These are phyloP conservation scores for Zasmidium cellare DNA, from an alignment of 2,329 filamentous ascomycete species.

Conservation along the genomic window DNA sequence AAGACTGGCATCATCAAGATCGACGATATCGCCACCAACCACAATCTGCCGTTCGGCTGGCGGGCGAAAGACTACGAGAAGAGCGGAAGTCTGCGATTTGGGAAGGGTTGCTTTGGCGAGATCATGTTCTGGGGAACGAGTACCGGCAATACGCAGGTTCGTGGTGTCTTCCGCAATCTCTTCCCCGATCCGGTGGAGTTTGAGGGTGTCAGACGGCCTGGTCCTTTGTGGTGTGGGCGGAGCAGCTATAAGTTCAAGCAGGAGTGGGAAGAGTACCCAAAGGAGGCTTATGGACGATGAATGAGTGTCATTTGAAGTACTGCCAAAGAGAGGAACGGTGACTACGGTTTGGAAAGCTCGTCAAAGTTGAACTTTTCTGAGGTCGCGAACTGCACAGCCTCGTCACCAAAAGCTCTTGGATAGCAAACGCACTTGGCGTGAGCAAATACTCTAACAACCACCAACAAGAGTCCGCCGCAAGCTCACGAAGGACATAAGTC, in stretches of 20 bases:
- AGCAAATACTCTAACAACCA: no score
- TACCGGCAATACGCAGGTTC: conserved; percentile 18
- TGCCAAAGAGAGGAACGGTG: no score
- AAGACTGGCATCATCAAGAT: conserved; percentile 47
- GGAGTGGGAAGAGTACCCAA: conserved; percentile 30
- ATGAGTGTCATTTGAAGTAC: neutral
- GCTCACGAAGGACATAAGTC: no score
- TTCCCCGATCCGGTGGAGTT: conserved; percentile 32
- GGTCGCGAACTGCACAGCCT: no score
- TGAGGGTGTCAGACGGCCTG: conserved; percentile 27
- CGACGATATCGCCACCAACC: conserved; percentile 25
- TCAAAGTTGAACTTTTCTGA: no score
- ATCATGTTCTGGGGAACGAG: conserved; percentile 31
- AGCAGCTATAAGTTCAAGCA: conserved; percentile 27
- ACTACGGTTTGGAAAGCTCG: no score
- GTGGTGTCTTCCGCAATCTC: conserved; percentile 29
- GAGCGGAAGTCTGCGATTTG: conserved; percentile 30
- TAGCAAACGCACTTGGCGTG: no score
- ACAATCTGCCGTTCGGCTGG: conserved; percentile 29
- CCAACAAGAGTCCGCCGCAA: no score
- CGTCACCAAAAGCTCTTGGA: no score
- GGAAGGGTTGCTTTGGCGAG: conserved; percentile 35
- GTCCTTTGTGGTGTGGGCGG: conserved; percentile 21
- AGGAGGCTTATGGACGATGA: conserved; percentile 31
- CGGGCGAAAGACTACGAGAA: conserved; percentile 32